Percentiles rank a stretch among this genome's conserved stretches.
phyloP scores from a whole-genome alignment of 2,329 filamentous ascomycete species.

The Lasiodiplodia sp. region DNA sequence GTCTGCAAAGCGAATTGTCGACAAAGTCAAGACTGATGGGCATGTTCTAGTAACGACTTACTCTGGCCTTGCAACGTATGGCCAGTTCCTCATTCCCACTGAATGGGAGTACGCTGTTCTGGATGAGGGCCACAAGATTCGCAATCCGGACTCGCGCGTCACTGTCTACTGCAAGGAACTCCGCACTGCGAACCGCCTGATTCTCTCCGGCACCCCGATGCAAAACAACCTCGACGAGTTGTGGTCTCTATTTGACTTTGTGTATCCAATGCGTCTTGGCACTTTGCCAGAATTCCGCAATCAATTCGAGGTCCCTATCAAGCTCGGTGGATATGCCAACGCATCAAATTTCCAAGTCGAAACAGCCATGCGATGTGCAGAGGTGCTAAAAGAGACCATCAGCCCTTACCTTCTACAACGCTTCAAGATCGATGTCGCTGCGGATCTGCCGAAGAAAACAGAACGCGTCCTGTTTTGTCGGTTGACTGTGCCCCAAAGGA shows the following conservation, averaged over 20 bases:
- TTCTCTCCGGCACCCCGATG: constrained; percentile 95
- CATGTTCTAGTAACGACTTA: constrained; percentile 97
- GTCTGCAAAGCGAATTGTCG: constrained; percentile 80
- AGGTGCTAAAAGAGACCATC: constrained; percentile 91
- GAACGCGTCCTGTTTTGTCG: constrained; percentile 98
- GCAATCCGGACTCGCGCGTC: constrained; percentile 93
- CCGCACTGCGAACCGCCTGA: constrained; percentile 86
- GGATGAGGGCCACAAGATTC: constrained; percentile 97
- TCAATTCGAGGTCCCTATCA: constrained; percentile 93
- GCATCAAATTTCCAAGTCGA: constrained; percentile 93
- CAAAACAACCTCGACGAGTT: constrained; percentile 96
- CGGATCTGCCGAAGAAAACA: constrained; percentile 92
- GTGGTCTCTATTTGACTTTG: constrained; percentile 97
- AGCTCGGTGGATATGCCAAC: constrained; percentile 91
- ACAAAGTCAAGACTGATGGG: constrained; percentile 81
- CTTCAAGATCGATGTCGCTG: constrained; percentile 91
- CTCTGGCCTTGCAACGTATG: constrained; percentile 91
- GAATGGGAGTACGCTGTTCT: constrained; percentile 94
- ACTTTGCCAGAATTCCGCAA: constrained; percentile 89
- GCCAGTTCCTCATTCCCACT: constrained; percentile 78
- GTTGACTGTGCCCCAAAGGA: constrained; percentile 78
- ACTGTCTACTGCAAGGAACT: constrained; percentile 96
- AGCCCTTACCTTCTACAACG: constrained; percentile 92
- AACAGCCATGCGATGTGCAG: constrained; percentile 91
- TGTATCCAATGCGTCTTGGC: constrained; percentile 94